Evolutionary conservation across 2,329 filamentous ascomycete genomes (phyloP), one percentile per base, ranked within the genome.

Genomic region (Alternaria triticimaculans): DNA sequence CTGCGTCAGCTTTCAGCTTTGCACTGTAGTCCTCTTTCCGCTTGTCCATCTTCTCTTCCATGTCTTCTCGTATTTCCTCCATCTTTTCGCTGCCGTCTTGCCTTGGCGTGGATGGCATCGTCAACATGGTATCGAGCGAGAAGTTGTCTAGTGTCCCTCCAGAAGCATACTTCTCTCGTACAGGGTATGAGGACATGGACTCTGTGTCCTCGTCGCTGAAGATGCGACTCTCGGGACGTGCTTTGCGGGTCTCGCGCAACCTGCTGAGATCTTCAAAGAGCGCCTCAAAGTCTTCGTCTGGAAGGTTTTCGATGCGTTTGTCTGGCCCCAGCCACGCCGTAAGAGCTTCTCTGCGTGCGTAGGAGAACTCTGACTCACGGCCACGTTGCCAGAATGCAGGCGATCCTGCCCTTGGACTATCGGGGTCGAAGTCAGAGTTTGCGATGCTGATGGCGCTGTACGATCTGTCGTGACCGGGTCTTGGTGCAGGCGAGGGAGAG

Each of bases 101-200:
- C 64, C 89, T 92, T 3, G 96, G 96, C 0, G 95, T 98, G 0
- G 94, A 96, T 2, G 96, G 96, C 86, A 97, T 94, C 0, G 96
- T 99, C 55, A 99, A 85, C 12, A 90, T 91, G 2, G 96, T 99
- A 77, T 99, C 96, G 15, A 99, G 85, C 2, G 95, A 98, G 74
- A 97, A 96, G 77, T 97, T 97, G 81, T 99, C 96, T 57, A 98
- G 86, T 0, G 95, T 97, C 2, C 95, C 95, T 59, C 92, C 96
- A 3, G 94, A 97, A 83, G 97, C 88, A 80, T 98, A 98, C 76
- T 98, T 98, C 72, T 99, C 96, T 55, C 96, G 87, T 28, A 94
- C 85, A 2, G 93, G 91, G 75, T 94, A 97, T 0, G 95, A 97
- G 26, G 90, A 92, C 51, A 92, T 88, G 0, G 95, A 97, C 70